These are phyloP conservation scores for Boletus rufocinnamomeus DNA, from an alignment of 768 basidiomycete genomes.

Conservation along the genomic window DNA sequence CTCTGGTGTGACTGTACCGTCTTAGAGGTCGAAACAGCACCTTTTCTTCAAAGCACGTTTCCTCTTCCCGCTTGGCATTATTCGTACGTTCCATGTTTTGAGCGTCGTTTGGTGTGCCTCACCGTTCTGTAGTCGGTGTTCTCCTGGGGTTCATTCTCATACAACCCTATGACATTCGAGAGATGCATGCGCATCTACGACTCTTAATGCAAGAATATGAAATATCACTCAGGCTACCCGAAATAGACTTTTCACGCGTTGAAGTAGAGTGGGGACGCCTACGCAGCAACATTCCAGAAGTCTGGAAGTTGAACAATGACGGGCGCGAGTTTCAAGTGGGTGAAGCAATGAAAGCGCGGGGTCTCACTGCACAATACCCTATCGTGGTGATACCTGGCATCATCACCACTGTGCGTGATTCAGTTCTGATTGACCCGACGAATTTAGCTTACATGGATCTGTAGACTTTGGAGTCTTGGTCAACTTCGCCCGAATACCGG, in stretches of 20 bases:
- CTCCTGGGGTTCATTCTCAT: slow-evolving; percentile 65
- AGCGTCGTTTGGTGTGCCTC: slow-evolving; percentile 1
- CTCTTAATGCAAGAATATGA: slow-evolving; percentile 73
- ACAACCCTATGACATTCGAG: slow-evolving; percentile 65
- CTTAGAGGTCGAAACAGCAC: slow-evolving; percentile 18
- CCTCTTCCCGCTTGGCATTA: slow-evolving; percentile 73
- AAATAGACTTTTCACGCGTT: slow-evolving; percentile 65
- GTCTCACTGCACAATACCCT: slow-evolving; percentile 71
- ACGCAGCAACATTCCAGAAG: slow-evolving; percentile 68
- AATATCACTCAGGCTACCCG: slow-evolving; percentile 60
- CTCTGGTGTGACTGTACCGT: not conserved
- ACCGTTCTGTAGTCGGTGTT: slow-evolving; percentile 53
- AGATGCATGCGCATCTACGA: slow-evolving; percentile 66
- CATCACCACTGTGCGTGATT: slow-evolving; percentile 72
- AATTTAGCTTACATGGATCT: not conserved
- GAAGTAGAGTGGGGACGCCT: slow-evolving; percentile 73
- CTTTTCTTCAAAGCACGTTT: slow-evolving; percentile 44
- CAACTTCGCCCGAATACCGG: slow-evolving; percentile 80
- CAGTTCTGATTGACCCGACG: not conserved
- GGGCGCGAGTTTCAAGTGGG: slow-evolving; percentile 82
- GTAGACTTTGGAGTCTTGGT: slow-evolving; percentile 93
- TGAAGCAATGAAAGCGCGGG: slow-evolving; percentile 62
- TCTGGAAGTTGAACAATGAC: slow-evolving; percentile 80
- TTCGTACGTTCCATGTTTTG: slow-evolving; percentile 42
- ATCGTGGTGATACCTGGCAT: slow-evolving; percentile 89